These are phyloP conservation scores for Boletellus ananiceps DNA, from an alignment of 768 basidiomycete species.

Conservation along the genomic window DNA sequence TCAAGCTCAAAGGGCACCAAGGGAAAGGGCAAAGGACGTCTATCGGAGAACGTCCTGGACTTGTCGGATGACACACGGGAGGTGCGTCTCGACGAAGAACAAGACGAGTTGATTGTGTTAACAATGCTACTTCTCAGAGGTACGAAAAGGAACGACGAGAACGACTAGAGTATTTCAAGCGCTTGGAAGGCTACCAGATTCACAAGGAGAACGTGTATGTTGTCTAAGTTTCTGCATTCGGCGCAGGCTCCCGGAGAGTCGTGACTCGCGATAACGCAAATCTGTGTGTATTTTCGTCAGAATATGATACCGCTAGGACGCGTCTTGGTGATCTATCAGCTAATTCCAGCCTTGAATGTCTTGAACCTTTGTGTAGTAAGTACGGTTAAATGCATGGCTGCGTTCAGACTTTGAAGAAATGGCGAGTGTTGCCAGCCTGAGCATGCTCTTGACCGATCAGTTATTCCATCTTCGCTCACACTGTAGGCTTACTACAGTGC, in stretches of 20 bases:
- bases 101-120: background rate
- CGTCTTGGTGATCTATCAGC: background rate
- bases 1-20: slow-evolving; percentile 15
- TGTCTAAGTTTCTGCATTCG: slow-evolving; percentile 33
- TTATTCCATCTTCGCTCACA: no score
- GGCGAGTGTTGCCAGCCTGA: no score
- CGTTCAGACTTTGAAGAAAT: no score
- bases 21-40: slow-evolving; percentile 24
- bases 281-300: slow-evolving; percentile 15
- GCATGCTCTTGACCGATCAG: no score
- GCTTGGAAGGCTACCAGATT: slow-evolving; percentile 48
- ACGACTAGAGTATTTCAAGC: slow-evolving; percentile 50
- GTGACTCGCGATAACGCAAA: background rate
- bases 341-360: background rate
- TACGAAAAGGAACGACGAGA: slow-evolving; percentile 46
- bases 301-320: background rate
- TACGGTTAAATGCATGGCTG: no score
- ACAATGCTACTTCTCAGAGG: slow-evolving; percentile 24
- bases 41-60: slow-evolving; percentile 23
- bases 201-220: slow-evolving; percentile 58
- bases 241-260: slow-evolving; percentile 1
- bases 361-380: no score
- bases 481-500: no score
- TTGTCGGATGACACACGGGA: slow-evolving; percentile 31
- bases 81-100: slow-evolving; percentile 9